phyloP scores from a whole-genome alignment of 768 basidiomycete genomes.

The Trametes punicea region DNA sequence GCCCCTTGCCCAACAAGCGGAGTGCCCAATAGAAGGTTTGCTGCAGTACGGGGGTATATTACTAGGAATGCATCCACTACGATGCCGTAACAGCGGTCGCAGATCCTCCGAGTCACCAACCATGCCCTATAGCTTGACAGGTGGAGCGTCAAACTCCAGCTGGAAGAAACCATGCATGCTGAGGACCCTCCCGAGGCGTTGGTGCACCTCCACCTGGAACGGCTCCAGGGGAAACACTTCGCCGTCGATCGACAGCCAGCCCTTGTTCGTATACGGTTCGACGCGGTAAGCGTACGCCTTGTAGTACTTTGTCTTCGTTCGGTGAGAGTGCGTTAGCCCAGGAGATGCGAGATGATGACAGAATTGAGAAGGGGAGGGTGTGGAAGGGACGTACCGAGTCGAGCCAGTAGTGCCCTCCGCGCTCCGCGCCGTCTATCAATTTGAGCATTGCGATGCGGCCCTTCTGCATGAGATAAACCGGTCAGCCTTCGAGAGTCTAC shows the following conservation, averaged over 20 bases:
- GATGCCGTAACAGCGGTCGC: no score
- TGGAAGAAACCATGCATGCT: slow-evolving; percentile 63
- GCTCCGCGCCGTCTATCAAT: slow-evolving; percentile 57
- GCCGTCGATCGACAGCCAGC: slow-evolving; percentile 71
- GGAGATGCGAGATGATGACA: background rate
- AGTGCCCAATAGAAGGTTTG: no score
- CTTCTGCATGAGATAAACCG: slow-evolving; percentile 33
- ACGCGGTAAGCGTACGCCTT: slow-evolving; percentile 75
- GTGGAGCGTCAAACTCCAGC: slow-evolving; percentile 42
- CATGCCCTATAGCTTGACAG: no score
- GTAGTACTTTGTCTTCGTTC: slow-evolving; percentile 58
- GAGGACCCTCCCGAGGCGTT: slow-evolving; percentile 60
- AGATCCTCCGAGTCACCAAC: no score
- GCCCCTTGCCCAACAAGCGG: no score
- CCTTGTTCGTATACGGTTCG: slow-evolving; percentile 52
- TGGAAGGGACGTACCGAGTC: slow-evolving; percentile 42
- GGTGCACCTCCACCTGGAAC: slow-evolving; percentile 75
- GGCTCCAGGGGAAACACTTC: slow-evolving; percentile 72
- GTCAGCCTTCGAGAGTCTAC: background rate
- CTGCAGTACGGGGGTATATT: no score
- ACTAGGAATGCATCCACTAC: no score
- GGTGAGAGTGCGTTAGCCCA: background rate
- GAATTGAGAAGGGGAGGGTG: background rate
- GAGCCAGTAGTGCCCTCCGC: slow-evolving; percentile 62
- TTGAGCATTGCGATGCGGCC: slow-evolving; percentile 49